Base-by-base conservation (phyloP, 2,329 filamentous ascomycete genomes). In the Aaosphaeria arxii region DNA sequence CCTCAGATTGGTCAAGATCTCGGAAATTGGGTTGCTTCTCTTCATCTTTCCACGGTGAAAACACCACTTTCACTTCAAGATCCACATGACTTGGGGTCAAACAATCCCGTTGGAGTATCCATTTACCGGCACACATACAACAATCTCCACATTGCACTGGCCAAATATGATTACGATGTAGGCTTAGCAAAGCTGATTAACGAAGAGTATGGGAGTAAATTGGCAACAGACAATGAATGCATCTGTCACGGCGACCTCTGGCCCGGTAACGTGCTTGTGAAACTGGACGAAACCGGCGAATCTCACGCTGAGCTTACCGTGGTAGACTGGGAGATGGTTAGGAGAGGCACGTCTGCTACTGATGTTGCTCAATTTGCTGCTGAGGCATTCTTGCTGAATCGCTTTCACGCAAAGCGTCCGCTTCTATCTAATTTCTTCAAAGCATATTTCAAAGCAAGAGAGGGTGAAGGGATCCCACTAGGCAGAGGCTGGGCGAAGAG, bases 221-320 rank as follows among this genome's bases (percentile, higher is more conserved):
- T 71, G 3, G 45, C 42, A 5, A 54, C 41, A 2, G 69, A 71
- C 9, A 52, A 66, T 35, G 67, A 63, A 38, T 66, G 61, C 35
- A 41, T 71, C 0, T 71, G 68, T 33, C 67, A 71, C 42, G 70
- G 70, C 24, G 68, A 72, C 43, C 71, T 71, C 46, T 71, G 69
- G 69, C 64, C 69, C 1, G 68, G 67, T 0, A 72, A 72, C 30
- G 55, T 72, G 1, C 51, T 71, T 6, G 55, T 71, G 5, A 52
- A 48, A 11, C 13, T 38, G 28, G 42, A 48, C 6, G 39, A 17
- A 11, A 28, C 44, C 7, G 11, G 24, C 1, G 24, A 35, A 3
- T 35, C 43, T 7, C 4, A 50, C 0, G 30, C 46, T 4, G 44
- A 52, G 4, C 42, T 71, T 5, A 71, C 63, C 1, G 42, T 73